Conservation (phyloP, 495 filamentous ascomycete species). For the Tuber microsphaerosporum region DNA sequence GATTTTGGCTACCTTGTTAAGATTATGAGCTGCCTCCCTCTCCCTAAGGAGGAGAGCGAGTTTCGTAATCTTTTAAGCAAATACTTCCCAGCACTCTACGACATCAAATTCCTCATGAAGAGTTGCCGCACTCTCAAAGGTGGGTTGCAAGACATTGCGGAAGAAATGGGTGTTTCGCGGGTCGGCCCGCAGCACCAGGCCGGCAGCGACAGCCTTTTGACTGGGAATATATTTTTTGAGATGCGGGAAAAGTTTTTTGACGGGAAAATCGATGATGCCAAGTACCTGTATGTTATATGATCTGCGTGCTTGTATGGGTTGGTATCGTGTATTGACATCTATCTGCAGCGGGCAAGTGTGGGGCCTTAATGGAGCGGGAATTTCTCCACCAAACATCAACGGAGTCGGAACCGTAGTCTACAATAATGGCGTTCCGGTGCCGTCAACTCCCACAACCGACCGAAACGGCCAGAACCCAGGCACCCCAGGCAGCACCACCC, state of each 20-base stretch:
- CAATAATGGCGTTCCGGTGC: conserved; percentile 34
- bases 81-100: conserved; percentile 88
- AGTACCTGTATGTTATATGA: conserved; percentile 34
- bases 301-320: neutral
- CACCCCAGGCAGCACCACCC: conserved; percentile 33
- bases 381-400: conserved; percentile 36
- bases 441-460: conserved; percentile 30
- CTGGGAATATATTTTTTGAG: conserved; percentile 87
- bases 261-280: conserved; percentile 61
- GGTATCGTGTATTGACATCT: neutral
- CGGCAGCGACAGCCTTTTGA: conserved; percentile 83
- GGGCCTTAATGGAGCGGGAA: conserved; percentile 40
- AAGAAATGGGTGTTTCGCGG: conserved; percentile 80
- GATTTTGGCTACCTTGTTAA: conserved; percentile 97
- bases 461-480: conserved; percentile 23
- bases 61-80: conserved; percentile 77
- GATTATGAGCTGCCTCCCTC: conserved; percentile 67
- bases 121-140: conserved; percentile 52
- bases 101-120: conserved; percentile 97
- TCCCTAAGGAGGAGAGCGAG: conserved; percentile 79
- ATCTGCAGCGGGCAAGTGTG: conserved; percentile 38
- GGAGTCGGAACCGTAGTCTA: conserved; percentile 37
- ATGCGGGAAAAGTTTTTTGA: conserved; percentile 78
- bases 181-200: conserved; percentile 81
- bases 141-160: conserved; percentile 85